Base-by-base conservation (phyloP, 2,329 filamentous ascomycete species). In the Aspergillus alliaceus region DNA sequence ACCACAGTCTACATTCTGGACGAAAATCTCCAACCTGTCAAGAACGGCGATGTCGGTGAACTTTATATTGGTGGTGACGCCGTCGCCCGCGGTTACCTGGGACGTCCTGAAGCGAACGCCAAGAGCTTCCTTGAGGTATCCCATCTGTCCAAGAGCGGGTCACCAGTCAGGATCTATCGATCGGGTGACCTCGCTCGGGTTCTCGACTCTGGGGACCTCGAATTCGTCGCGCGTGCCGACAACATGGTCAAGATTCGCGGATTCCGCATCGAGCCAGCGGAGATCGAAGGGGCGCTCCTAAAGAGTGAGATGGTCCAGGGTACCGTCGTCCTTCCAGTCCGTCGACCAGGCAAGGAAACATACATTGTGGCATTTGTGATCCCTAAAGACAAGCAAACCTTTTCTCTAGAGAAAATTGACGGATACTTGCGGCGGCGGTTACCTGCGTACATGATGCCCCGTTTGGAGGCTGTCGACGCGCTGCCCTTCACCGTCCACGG, bases 231-330 rank as follows among this genome's bases (percentile, higher is more conserved):
- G 6, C 51, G 51, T 4, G 25, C 25, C 5, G 51, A 53, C n/a
- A 29, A 53, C 12, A 18, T 20, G 35, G 39, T 53, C n/a, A 53
- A 53, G 25, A 44, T 53, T 37, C 35, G 24, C 11, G 51, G 51
- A 15, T 53, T 31, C 18, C 51, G 51, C 4, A 44, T 53, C 12
- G 51, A 53, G 20, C 51, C 22, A 14, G 51, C 15, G 2, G 51
- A 24, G n/a, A 25, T 53, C 15, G 51, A 96, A 72, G 87, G 80
- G 44, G 86, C 92, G 70, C 76, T 96, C 32, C 34, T 47, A n/a
- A n/a, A 24, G 11, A 27, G 25, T 20, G 39, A 29, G 9, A 27
- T 24, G n/a, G 44, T 57, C 15, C 22, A 44, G 11, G 34, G 35
- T 20, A 35, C 53, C 15, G 49, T 51, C 2, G 37, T 42, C 8